Percentiles rank a stretch among this genome's conserved stretches.
Conservation (phyloP, 768 basidiomycete genomes). For the Termitomyces sp. region DNA sequence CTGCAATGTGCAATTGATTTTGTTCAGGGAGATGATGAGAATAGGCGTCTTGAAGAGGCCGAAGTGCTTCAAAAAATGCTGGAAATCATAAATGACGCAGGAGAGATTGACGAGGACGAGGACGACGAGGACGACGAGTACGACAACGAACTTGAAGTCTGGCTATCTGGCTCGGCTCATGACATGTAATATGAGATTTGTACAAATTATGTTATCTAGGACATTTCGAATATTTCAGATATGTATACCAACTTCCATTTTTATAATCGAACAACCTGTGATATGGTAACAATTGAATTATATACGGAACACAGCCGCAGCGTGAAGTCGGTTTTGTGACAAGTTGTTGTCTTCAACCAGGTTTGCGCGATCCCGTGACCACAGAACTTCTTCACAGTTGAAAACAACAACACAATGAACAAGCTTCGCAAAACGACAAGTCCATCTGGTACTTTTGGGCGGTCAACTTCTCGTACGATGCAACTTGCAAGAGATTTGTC, state of each 20-base stretch:
- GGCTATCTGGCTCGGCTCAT: no score
- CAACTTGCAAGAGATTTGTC: slow-evolving; percentile 10
- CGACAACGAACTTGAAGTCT: not conserved
- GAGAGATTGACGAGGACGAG: not conserved
- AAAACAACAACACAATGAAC: slow-evolving; percentile 3
- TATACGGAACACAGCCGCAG: no score
- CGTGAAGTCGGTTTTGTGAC: no score
- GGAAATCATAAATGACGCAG: not conserved
- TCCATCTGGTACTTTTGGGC: not conserved
- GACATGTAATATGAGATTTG: no score
- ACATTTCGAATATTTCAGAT: not conserved
- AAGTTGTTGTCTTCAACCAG: no score
- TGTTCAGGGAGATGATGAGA: no score
- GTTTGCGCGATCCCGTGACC: slow-evolving; percentile 5
- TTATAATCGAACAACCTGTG: no score
- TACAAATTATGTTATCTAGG: not conserved
- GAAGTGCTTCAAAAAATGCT: not conserved
- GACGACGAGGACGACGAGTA: not conserved
- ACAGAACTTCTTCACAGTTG: not conserved
- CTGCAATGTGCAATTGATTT: not conserved
- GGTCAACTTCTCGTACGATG: slow-evolving; percentile 9
- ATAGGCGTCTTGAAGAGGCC: not conserved
- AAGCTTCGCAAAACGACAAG: slow-evolving; percentile 7
- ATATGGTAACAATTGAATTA: no score
- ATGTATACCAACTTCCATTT: no score